Conservation (phyloP, 495 filamentous ascomycete species). For the Lepraria neglecta region DNA sequence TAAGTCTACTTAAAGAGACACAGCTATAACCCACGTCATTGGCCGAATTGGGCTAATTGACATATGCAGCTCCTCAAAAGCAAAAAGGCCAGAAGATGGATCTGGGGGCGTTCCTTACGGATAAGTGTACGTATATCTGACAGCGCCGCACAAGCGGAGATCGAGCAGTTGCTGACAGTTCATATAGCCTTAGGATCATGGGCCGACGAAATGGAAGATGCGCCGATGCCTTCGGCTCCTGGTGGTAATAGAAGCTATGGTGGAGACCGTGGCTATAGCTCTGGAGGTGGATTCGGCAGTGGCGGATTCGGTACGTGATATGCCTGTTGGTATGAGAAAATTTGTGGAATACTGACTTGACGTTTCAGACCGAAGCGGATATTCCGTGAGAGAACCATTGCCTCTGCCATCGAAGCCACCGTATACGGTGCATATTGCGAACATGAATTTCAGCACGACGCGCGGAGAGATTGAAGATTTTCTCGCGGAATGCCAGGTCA, state of each 20-base stretch:
- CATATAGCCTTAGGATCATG: conserved; percentile 78
- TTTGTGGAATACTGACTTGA: neutral
- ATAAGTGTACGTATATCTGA: conserved; percentile 59
- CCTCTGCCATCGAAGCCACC: conserved; percentile 86
- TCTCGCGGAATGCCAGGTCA: conserved; percentile 74
- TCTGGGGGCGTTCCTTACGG: conserved; percentile 82
- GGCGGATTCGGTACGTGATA: conserved; percentile 7
- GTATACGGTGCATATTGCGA: conserved; percentile 91
- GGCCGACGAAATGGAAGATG: conserved; percentile 97
- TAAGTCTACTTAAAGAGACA: conserved; percentile 41
- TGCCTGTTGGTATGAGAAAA: neutral
- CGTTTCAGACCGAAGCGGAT: conserved; percentile 39
- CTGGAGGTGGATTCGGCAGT: conserved; percentile 20
- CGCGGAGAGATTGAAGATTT: conserved; percentile 73
- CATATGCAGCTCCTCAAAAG: conserved; percentile 66
- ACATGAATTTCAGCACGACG: conserved; percentile 89
- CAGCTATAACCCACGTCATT: conserved; percentile 25
- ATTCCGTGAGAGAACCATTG: conserved; percentile 68
- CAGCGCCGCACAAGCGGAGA: conserved; percentile 17
- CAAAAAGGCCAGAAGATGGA: conserved; percentile 89
- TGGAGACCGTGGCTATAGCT: conserved; percentile 36
- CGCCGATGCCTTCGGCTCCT: conserved; percentile 48
- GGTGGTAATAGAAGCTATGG: conserved; percentile 17
- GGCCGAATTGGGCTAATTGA: conserved; percentile 31
- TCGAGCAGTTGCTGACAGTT: conserved; percentile 35